Conservation (phyloP, 257 asterid species). For the Anisodus tanguticus region DNA sequence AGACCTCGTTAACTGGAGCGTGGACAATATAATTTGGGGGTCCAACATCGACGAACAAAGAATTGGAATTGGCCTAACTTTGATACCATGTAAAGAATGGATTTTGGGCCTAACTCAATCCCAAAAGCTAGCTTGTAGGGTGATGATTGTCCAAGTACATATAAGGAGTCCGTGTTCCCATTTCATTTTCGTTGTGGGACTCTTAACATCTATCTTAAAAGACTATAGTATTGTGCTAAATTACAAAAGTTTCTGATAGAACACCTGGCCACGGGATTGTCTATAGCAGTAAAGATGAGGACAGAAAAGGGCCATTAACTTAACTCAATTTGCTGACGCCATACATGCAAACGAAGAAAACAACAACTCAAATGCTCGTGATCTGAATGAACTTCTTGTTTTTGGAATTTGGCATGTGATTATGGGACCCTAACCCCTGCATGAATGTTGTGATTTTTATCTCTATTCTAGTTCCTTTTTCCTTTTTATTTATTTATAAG, state of each 20-base stretch:
- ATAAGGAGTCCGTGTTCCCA: too few species aligned
- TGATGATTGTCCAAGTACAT: too few species aligned
- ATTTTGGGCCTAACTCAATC: too few species aligned
- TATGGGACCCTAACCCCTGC: not conserved
- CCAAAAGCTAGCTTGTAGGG: too few species aligned
- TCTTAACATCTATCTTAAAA: not conserved
- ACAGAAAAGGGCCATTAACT: not conserved
- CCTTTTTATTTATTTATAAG: not conserved
- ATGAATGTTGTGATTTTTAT: not conserved
- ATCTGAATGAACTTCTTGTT: constrained; percentile 3
- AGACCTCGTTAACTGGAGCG: too few species aligned
- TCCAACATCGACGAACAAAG: too few species aligned
- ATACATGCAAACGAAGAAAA: not conserved
- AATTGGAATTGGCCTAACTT: too few species aligned
- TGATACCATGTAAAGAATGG: too few species aligned
- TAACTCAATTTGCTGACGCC: not conserved
- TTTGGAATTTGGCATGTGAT: constrained; percentile 20
- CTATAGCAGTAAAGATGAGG: not conserved
- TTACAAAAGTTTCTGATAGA: not conserved
- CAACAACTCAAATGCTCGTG: constrained; percentile 17
- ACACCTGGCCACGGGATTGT: constrained; percentile 25
- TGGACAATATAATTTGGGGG: too few species aligned
- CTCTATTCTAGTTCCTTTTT: not conserved
- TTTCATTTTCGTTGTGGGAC: too few species aligned
- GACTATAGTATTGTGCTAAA: not conserved